Conservation (phyloP, 208 protist species). For the Naegleria gruberi region DNA sequence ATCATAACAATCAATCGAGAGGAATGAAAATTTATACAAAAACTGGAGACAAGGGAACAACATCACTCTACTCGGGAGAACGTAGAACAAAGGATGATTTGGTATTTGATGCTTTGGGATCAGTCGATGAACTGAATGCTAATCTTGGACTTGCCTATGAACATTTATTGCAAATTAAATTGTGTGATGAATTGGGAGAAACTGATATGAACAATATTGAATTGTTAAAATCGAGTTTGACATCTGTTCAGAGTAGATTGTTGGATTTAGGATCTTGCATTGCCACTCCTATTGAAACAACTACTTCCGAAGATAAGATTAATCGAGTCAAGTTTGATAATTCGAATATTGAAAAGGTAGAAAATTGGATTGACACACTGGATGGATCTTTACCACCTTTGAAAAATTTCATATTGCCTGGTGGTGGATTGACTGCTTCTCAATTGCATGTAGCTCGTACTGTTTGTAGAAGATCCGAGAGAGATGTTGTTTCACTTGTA, state of each 20-base stretch:
- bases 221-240: conserved; percentile 27
- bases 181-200: background rate
- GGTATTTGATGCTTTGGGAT: conserved; percentile 57
- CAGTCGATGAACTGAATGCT: conserved; percentile 55
- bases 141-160: conserved; percentile 40
- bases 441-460: conserved; percentile 61
- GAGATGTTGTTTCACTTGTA: conserved; percentile 46
- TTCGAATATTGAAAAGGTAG: conserved; percentile 34
- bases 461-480: conserved; percentile 53
- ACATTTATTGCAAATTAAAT: conserved; percentile 22
- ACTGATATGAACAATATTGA: background rate
- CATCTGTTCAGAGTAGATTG: conserved; percentile 50
- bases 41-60: conserved; percentile 55
- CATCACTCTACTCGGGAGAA: conserved; percentile 51
- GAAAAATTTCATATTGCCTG: conserved; percentile 58
- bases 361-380: conserved; percentile 56
- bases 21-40: conserved; percentile 45
- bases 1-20: no score
- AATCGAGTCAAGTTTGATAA: conserved; percentile 33
- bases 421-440: conserved; percentile 40
- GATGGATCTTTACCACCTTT: conserved; percentile 49
- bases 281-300: conserved; percentile 47
- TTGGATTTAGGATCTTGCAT: conserved; percentile 56
- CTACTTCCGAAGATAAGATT: conserved; percentile 29
- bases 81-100: conserved; percentile 49